A percentile compares a stretch with the other conserved stretches of the same genome.
phyloP scores from a whole-genome alignment of 2,329 filamentous ascomycete species.

The Arthroderma sp. region DNA sequence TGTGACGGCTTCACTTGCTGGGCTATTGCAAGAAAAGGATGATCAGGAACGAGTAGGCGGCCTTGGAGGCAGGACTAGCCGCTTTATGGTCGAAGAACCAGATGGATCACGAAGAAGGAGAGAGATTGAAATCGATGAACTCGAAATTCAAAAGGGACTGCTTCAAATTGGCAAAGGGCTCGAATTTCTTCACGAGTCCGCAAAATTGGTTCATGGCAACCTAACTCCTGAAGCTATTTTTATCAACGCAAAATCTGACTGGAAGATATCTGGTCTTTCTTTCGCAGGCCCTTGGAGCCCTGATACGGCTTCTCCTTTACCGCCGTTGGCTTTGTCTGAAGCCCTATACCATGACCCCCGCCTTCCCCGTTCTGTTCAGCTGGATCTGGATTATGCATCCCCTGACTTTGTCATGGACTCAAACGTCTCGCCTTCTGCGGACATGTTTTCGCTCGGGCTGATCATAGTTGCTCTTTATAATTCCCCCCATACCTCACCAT shows the following conservation, averaged over 20 bases:
- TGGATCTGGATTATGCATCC: conserved; percentile 85
- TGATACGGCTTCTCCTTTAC: conserved; percentile 59
- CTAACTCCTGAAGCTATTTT: conserved; percentile 86
- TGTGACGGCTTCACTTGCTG: conserved; percentile 76
- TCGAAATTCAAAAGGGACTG: conserved; percentile 94
- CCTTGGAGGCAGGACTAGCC: conserved; percentile 56
- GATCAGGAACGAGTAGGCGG: conserved; percentile 62
- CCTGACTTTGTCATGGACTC: conserved; percentile 91
- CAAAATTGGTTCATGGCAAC: conserved; percentile 85
- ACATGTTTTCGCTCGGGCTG: conserved; percentile 88
- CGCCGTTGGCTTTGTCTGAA: conserved; percentile 70
- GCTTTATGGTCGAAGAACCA: conserved; percentile 67
- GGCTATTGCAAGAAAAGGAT: conserved; percentile 75
- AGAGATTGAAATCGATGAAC: conserved; percentile 86
- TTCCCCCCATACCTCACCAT: conserved; percentile 75
- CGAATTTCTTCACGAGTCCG: conserved; percentile 91
- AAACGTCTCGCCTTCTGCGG: conserved; percentile 68
- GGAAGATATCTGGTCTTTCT: conserved; percentile 92
- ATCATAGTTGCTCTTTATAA: conserved; percentile 86
- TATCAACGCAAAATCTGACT: conserved; percentile 94
- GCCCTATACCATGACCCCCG: conserved; percentile 74
- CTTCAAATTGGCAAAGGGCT: conserved; percentile 86
- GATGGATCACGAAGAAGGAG: conserved; percentile 59
- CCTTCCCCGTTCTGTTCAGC: conserved; percentile 67
- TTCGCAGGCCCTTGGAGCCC: conserved; percentile 77